Conservation (phyloP, 257 asterid genomes). For the Phtheirospermum japonicum region DNA sequence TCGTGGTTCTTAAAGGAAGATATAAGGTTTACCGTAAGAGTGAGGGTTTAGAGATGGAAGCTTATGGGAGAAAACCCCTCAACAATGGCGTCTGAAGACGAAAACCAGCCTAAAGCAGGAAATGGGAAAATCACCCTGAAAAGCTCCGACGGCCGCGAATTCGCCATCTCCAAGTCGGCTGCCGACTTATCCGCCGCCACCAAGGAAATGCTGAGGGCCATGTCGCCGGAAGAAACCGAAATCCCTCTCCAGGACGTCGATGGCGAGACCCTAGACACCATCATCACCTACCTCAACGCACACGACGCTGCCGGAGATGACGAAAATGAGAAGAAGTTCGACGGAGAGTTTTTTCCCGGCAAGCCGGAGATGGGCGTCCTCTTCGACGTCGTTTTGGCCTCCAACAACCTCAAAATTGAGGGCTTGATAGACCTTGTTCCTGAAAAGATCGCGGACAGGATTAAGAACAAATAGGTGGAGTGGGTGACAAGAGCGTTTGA, state of each 20-base stretch:
- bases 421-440: background rate
- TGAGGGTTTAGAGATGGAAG: too few relatives aligned
- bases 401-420: background rate
- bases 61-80: too few relatives aligned
- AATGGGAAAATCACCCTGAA: too few relatives aligned
- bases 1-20: conserved; percentile 30
- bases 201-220: background rate
- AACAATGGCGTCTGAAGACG: background rate
- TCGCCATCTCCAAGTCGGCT: background rate
- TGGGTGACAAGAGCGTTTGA: background rate
- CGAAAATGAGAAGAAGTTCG: background rate
- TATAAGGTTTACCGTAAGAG: conserved; percentile 38
- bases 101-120: too few relatives aligned
- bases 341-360: background rate
- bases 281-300: background rate
- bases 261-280: background rate
- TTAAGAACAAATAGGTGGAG: background rate
- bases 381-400: background rate
- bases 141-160: background rate
- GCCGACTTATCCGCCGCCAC: background rate
- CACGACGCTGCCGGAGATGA: background rate
- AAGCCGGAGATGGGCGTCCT: background rate
- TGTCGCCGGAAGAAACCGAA: background rate
- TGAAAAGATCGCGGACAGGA: background rate
- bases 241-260: background rate